Conservation (phyloP, 805 yeast genomes). For the Myxozyma sirexii region DNA sequence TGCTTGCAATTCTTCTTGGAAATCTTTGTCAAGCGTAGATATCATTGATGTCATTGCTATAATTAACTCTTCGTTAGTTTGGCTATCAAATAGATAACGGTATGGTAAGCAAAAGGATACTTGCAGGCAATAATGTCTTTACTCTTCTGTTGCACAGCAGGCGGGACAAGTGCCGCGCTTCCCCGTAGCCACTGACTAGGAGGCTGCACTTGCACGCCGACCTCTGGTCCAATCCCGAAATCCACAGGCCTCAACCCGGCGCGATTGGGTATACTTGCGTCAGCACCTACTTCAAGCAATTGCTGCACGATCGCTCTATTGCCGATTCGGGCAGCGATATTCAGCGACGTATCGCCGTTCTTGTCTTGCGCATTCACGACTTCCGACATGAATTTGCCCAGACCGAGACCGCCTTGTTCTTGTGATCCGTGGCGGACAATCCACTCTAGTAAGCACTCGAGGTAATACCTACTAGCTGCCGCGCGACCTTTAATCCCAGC, state of each 20-base stretch:
- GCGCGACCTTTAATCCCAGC: slow-evolving; percentile 76
- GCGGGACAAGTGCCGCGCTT: slow-evolving; percentile 20
- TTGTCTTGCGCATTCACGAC: slow-evolving; percentile 87
- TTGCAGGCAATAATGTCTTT: slow-evolving; percentile 49
- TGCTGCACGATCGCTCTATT: slow-evolving; percentile 78
- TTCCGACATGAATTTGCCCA: slow-evolving; percentile 63
- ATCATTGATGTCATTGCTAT: slow-evolving; percentile 55
- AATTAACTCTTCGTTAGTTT: too few relatives aligned
- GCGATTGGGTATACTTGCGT: slow-evolving; percentile 73
- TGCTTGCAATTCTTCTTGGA: slow-evolving; percentile 56
- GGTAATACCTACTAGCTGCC: slow-evolving; percentile 71
- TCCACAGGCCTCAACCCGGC: slow-evolving; percentile 86
- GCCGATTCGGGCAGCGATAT: slow-evolving; percentile 88
- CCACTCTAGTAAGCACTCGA: slow-evolving; percentile 76
- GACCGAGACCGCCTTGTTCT: slow-evolving; percentile 44
- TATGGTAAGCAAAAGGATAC: neutral
- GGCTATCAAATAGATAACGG: neutral
- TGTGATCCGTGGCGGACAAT: slow-evolving; percentile 59
- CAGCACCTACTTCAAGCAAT: slow-evolving; percentile 85
- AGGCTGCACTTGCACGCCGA: neutral
- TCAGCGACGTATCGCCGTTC: slow-evolving; percentile 93
- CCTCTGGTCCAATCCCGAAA: slow-evolving; percentile 63
- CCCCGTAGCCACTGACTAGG: slow-evolving; percentile 1
- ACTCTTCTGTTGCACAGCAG: slow-evolving; percentile 39
- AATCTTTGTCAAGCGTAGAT: slow-evolving; percentile 57